These are phyloP conservation scores for Starmera quercuum DNA, from an alignment of 805 yeast species.

Conservation along the genomic window DNA sequence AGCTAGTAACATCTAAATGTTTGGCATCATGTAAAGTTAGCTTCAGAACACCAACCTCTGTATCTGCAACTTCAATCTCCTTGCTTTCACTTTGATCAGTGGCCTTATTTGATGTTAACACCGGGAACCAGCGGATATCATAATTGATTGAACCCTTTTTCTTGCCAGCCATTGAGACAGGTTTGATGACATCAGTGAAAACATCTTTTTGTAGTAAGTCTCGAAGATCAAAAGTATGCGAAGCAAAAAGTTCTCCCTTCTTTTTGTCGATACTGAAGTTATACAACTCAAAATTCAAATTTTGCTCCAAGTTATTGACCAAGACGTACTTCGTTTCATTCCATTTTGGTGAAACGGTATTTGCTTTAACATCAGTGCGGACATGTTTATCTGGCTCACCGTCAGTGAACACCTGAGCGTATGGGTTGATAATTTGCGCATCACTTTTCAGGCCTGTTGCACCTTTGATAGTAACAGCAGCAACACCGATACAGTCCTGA, in stretches of 20 bases:
- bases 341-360: slow-evolving; percentile 52
- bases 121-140: slow-evolving; percentile 39
- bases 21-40: slow-evolving; percentile 53
- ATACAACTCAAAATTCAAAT: slow-evolving; percentile 45
- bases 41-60: slow-evolving; percentile 72
- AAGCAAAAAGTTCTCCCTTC: slow-evolving; percentile 44
- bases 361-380: slow-evolving; percentile 51
- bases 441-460: slow-evolving; percentile 40
- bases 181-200: slow-evolving; percentile 18
- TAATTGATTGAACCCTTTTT: slow-evolving; percentile 53
- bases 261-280: slow-evolving; percentile 45
- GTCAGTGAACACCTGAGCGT: slow-evolving; percentile 38
- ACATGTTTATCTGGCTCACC: slow-evolving; percentile 33
- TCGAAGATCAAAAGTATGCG: slow-evolving; percentile 46
- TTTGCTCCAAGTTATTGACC: slow-evolving; percentile 48
- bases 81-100: slow-evolving; percentile 19
- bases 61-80: slow-evolving; percentile 32
- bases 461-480: slow-evolving; percentile 54
- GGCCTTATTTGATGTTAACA: slow-evolving; percentile 12
- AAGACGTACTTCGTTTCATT: slow-evolving; percentile 58
- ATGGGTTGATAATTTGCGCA: slow-evolving; percentile 49
- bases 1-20: slow-evolving; percentile 43
- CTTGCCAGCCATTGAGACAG: slow-evolving; percentile 35
- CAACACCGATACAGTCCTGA: slow-evolving; percentile 63
- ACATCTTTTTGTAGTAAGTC: slow-evolving; percentile 50